phyloP scores from a whole-genome alignment of 2,329 filamentous ascomycete species.

The Sclerotinia subarctica region DNA sequence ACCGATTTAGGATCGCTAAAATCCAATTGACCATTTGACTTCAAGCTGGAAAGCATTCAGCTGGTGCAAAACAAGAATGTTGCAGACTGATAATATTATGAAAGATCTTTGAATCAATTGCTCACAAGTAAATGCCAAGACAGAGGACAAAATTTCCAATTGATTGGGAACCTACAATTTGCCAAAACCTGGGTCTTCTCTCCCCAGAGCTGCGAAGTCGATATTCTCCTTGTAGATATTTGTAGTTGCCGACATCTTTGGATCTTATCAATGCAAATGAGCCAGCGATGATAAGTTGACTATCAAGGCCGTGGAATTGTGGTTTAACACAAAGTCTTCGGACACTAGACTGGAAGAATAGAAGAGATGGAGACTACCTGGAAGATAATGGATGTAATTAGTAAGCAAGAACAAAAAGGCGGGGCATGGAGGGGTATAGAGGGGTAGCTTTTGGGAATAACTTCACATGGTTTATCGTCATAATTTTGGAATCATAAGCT shows the following conservation, averaged over 20 bases:
- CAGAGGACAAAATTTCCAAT: constrained; percentile 7
- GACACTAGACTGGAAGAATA: not conserved
- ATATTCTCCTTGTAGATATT: constrained; percentile 56
- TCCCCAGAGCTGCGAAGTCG: constrained; percentile 60
- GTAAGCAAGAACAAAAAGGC: constrained; percentile 2
- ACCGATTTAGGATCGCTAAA: constrained; percentile 77
- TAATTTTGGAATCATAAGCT: constrained; percentile 1
- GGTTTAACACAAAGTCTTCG: not conserved
- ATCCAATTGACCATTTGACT: constrained; percentile 61
- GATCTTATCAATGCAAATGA: not conserved
- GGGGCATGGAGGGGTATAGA: not conserved
- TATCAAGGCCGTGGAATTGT: not conserved
- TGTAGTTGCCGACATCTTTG: constrained; percentile 34
- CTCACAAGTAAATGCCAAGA: not conserved
- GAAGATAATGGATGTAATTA: not conserved
- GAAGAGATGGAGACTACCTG: not conserved
- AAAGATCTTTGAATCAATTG: not conserved
- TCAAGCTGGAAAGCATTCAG: constrained; percentile 43
- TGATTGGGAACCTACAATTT: constrained; percentile 46
- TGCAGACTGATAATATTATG: not conserved
- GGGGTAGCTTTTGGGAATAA: constrained; percentile 11
- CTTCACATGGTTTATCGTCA: not conserved
- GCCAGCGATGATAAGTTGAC: not conserved
- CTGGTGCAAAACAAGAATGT: not conserved
- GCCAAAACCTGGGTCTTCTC: constrained; percentile 57